Conservation (phyloP, 2,329 filamentous ascomycete species). For the Pyrenochaeta sp. region DNA sequence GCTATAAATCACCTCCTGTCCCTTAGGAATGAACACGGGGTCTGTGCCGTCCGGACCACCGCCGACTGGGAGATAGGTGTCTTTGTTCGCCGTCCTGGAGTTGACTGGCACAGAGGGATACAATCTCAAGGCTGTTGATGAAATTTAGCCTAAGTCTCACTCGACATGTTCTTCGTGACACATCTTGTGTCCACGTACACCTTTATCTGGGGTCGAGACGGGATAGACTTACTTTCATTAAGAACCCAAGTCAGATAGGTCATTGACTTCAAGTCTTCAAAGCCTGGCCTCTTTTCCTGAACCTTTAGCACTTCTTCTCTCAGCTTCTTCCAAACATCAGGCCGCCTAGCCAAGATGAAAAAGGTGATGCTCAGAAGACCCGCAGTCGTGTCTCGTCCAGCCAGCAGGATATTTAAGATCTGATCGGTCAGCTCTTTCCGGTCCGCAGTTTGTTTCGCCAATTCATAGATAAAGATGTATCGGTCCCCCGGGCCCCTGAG, state of each 20-base stretch:
- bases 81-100: neutral
- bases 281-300: neutral
- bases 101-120: neutral
- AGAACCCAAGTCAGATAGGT: constrained; percentile 6
- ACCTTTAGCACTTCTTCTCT: neutral
- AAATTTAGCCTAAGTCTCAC: neutral
- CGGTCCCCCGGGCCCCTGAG: neutral
- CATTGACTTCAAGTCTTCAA: neutral
- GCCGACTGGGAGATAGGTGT: constrained; percentile 14
- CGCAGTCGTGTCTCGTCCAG: constrained; percentile 63
- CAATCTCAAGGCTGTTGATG: neutral
- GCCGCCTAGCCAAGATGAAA: neutral
- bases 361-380: constrained; percentile 29
- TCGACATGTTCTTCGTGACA: neutral
- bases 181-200: neutral
- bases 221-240: constrained; percentile 3
- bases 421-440: neutral
- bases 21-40: constrained; percentile 11
- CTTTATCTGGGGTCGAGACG: neutral
- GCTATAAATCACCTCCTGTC: constrained; percentile 35
- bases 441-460: neutral
- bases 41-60: constrained; percentile 14
- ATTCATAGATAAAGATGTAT: neutral
- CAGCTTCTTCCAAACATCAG: neutral
- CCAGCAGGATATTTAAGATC: constrained; percentile 55